Evolutionary conservation across 2,329 filamentous ascomycete species (phyloP), one percentile per base, ranked within the genome.

Genomic region (Coniosporium tulheliwenetii): DNA sequence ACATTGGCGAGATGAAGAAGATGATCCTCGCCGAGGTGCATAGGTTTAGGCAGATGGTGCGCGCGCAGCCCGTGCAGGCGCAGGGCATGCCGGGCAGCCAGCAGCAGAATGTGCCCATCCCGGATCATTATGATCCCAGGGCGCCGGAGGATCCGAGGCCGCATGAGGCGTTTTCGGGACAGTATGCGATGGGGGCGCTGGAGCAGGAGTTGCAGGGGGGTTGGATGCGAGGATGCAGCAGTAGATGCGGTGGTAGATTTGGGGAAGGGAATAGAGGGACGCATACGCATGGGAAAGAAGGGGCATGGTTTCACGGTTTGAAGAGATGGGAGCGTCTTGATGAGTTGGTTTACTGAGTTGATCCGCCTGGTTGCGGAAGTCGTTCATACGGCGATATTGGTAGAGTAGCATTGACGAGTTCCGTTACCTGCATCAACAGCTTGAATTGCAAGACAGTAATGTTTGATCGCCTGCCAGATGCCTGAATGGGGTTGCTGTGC

Each of bases 21-120:
- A 93, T 95, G 85, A 98, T 98, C 48, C 70, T 95, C 44, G 81
- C 89, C n/a, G 91, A 98, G 63, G 91, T 98, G 38, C 71, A 77
- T 56, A 73, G 78, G 48, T 26, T 98, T 77, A 77, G 91, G 47
- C 69, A 45, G 44, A 48, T 44, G 39, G 57, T 60, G 8, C 48
- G 57, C 12, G 50, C 52, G 45, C 62, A 66, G 32, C 54, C 55
- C 37, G 54, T 60, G 40, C 61, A 65, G 46, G 61, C 66, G 50
- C 55, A 61, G 48, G 41, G 47, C 50, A 47, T 26, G 36, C 59
- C 62, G 43, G 39, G 40, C 32, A 42, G 44, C 40, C 41, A 44
- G 37, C 56, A 58, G 46, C 55, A 53, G 41, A 70, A 73, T 44
- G 71, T 79, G 31, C 75, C 76, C 3, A 79, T 80, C 46, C 76